These are phyloP conservation scores for Linderniella brevidens DNA, from an alignment of 257 asterid genomes.

Conservation along the genomic window DNA sequence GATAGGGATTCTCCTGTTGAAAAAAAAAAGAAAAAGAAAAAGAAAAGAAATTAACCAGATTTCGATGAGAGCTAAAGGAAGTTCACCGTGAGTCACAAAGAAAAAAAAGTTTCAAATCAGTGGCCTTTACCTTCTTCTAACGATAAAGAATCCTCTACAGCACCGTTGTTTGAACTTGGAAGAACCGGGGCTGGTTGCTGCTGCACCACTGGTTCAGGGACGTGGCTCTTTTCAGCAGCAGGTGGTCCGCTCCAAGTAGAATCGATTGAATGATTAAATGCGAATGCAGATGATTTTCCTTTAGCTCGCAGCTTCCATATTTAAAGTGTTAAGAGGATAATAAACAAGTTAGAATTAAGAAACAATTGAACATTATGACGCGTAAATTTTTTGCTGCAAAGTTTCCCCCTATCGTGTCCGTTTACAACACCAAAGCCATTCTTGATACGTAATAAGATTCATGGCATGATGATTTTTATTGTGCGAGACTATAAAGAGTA, in stretches of 20 bases:
- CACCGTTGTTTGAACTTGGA: slow-evolving; percentile 14
- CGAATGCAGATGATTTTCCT: slow-evolving; percentile 21
- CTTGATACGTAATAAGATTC: no score
- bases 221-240: slow-evolving; percentile 13
- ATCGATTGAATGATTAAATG: slow-evolving; percentile 18
- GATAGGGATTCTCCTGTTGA: slow-evolving; percentile 20
- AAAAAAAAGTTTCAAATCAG: slow-evolving; percentile 2
- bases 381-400: background rate
- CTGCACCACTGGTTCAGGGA: slow-evolving; percentile 20
- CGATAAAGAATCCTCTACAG: slow-evolving; percentile 16
- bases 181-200: slow-evolving; percentile 13
- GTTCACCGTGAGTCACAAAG: background rate
- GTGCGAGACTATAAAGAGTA: background rate
- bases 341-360: slow-evolving; percentile 5
- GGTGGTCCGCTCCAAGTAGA: slow-evolving; percentile 19
- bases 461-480: background rate
- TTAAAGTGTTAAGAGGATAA: slow-evolving; percentile 2
- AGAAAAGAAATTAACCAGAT: no score
- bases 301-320: slow-evolving; percentile 19
- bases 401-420: no score
- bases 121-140: slow-evolving; percentile 28
- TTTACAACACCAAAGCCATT: background rate
- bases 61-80: no score
- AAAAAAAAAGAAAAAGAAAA: no score
- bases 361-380: background rate